Base-by-base conservation (phyloP, 1,139 yeast genomes). In the Sugiyamaella castrensis region DNA sequence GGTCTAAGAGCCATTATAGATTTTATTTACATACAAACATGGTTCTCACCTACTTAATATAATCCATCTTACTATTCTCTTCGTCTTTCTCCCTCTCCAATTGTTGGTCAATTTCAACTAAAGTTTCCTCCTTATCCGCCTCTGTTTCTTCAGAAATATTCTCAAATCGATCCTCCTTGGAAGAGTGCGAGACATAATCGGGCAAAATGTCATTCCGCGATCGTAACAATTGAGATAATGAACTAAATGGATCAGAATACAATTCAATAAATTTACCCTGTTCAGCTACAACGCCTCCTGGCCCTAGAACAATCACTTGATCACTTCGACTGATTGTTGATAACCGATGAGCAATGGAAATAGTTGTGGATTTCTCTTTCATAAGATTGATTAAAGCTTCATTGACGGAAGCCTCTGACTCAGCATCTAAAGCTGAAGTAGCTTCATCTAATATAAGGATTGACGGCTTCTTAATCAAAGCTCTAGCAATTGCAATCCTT, bases 271-370 rank as follows among this genome's bases (percentile, higher is more conserved):
- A 91, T 37, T 73, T 69, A 15, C 98, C 98, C 56, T 82, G 86
- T 67, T 92, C 98, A 1, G 86, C 87, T n/a, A 89, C 87, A 29
- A 73, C 73, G 8, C 97, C 97, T 35, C 79, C 78, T 46, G 77
- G 72, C 27, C 89, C 87, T 26, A 91, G 69, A 2, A 91, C 98
- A 53, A 91, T 77, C 8, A 91, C 81, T 52, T 87, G 77, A 58
- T 88, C 92, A 52, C 96, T 84, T 58, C 89, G 79, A 58, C 84
- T 81, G 49, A 92, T 91, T 0, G 98, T 91, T 1, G 96, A 85
- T 51, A 89, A 73, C 57, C 97, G 74, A 66, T 91, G 98, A 1
- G 98, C 98, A 63, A 91, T 92, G 50, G 94, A 86, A 45, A 91
- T 86, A 8, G 95, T 83, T 0, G 98, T 89, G 51, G 87, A 72